Percentiles rank a stretch among this genome's conserved stretches.
phyloP scores from a whole-genome alignment of 1,139 yeast species.

The Zhuliangozyma parablackwelliae region DNA sequence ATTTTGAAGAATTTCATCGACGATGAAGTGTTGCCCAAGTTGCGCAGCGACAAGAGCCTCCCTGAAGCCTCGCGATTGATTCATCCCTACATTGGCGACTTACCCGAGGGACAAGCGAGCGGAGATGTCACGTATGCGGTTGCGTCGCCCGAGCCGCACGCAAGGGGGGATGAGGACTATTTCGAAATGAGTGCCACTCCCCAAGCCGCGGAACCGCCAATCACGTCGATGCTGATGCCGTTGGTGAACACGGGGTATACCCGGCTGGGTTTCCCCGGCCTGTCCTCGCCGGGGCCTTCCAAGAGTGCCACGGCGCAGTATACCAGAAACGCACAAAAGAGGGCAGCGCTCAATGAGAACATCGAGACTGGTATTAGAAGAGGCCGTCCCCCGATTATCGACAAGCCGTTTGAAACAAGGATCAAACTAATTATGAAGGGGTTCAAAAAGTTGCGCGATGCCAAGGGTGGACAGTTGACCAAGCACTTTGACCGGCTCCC shows the following conservation, averaged over 20 bases:
- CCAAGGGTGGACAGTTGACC: conserved; percentile 36
- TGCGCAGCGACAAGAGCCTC: conserved; percentile 38
- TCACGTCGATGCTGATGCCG: conserved; percentile 7
- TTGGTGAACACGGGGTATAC: conserved; percentile 7
- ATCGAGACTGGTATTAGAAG: conserved; percentile 65
- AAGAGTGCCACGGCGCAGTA: conserved; percentile 2
- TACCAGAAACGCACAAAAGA: conserved; percentile 7
- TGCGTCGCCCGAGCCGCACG: conserved; percentile 1
- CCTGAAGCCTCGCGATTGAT: conserved; percentile 39
- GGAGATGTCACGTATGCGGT: conserved; percentile 1
- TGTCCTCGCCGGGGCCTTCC: conserved; percentile 2
- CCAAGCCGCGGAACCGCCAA: conserved; percentile 4
- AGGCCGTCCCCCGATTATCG: conserved; percentile 95
- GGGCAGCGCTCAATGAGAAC: conserved; percentile 2
- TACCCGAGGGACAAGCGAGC: conserved; percentile 35
- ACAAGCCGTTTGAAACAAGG: conserved; percentile 88
- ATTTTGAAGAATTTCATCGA: conserved; percentile 60
- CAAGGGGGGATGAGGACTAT: conserved; percentile 4
- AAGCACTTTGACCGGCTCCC: conserved; percentile 78
- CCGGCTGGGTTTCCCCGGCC: conserved; percentile 1
- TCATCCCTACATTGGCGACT: conserved; percentile 72
- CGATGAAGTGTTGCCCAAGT: conserved; percentile 51
- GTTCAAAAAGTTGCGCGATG: conserved; percentile 66
- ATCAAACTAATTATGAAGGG: conserved; percentile 82
- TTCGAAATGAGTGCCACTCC: conserved; percentile 12